A percentile compares a stretch with the other conserved stretches of the same genome.
These are phyloP conservation scores for Fraxinus platypoda DNA, from an alignment of 305 asterid species.

Conservation along the genomic window DNA sequence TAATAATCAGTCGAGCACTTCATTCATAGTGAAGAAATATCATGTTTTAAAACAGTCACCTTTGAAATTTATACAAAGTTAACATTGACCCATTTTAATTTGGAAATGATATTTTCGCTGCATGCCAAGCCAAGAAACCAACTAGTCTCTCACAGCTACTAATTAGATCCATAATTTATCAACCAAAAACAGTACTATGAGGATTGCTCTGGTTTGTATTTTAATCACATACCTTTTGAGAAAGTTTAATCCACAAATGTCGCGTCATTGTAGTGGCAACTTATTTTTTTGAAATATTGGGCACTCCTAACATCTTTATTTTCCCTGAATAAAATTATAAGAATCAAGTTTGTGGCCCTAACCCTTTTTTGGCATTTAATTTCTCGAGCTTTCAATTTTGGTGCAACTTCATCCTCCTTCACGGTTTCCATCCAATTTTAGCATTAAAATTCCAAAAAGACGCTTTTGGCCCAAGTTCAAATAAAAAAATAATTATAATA, in stretches of 20 bases:
- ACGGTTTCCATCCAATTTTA: not conserved
- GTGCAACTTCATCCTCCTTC: not conserved
- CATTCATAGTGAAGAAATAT: not conserved
- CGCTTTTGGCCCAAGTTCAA: not conserved
- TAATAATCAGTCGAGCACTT: constrained; percentile 1
- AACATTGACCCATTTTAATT: not conserved
- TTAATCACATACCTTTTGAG: not conserved
- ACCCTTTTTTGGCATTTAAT: not conserved
- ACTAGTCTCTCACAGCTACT: not conserved
- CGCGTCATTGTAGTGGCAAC: not conserved
- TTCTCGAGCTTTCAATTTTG: not conserved
- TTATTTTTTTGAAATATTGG: not conserved
- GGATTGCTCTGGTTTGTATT: not conserved
- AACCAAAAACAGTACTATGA: not conserved
- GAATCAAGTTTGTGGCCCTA: not conserved
- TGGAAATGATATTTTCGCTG: not conserved
- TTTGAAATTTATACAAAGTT: not conserved
- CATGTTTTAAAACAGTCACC: not conserved
- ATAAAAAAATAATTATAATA: not conserved
- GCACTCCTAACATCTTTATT: not conserved
- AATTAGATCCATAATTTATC: not conserved
- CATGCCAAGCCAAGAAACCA: not conserved
- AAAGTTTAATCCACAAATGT: not conserved
- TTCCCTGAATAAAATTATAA: not conserved
- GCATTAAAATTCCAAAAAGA: not conserved